Conservation (phyloP, 1,284 basidiomycete species). For the Cryptococcus sp. region DNA sequence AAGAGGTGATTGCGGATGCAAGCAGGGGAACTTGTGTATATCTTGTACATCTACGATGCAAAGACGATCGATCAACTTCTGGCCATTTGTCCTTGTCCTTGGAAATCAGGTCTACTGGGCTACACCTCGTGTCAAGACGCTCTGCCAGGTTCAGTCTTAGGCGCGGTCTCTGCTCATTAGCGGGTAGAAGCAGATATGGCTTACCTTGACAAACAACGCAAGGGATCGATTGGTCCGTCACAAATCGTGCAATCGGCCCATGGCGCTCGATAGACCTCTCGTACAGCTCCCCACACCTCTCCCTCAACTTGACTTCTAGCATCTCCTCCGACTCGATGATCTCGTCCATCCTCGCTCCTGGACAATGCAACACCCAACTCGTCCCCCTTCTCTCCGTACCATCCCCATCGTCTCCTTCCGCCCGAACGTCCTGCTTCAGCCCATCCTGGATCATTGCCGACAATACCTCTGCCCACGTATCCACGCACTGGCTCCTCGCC, state of each 20-base stretch:
- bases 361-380: background rate
- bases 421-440: background rate
- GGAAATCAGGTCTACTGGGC: too few relatives aligned
- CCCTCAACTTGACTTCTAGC: background rate
- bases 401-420: background rate
- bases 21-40: background rate
- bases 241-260: background rate
- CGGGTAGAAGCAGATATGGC: too few relatives aligned
- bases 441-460: background rate
- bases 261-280: background rate
- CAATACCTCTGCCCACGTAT: background rate
- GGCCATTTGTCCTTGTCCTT: too few relatives aligned
- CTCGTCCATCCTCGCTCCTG: background rate
- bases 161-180: too few relatives aligned
- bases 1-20: conserved; percentile 12
- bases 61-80: too few relatives aligned
- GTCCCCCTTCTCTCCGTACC: background rate
- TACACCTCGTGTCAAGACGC: too few relatives aligned
- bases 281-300: background rate
- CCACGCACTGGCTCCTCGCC: background rate
- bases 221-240: background rate
- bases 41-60: background rate
- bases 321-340: background rate
- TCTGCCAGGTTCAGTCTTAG: too few relatives aligned
- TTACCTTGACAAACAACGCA: too few relatives aligned